Evolutionary conservation across 2,329 filamentous ascomycete genomes (phyloP).

Genomic region (Trichoderma oligosporum): DNA sequence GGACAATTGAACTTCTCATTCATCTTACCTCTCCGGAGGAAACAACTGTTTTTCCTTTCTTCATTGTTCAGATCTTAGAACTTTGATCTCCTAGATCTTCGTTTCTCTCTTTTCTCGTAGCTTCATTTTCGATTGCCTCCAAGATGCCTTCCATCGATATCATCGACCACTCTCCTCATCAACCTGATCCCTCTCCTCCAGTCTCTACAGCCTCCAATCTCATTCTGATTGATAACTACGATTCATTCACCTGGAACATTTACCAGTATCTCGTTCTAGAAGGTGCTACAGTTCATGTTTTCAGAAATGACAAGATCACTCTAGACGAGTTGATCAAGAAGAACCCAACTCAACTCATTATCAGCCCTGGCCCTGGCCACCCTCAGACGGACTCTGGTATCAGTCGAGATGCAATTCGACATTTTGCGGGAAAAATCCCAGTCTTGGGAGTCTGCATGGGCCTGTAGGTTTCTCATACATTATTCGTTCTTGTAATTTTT

Average conservation of each 20-base stretch:
- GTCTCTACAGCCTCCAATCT: constrained; percentile 82
- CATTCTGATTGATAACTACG: constrained; percentile 97
- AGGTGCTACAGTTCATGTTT: constrained; percentile 84
- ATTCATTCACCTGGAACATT: constrained; percentile 99
- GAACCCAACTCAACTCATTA: constrained; percentile 87
- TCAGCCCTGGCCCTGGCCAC: constrained; percentile 94
- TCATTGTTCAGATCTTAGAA: too few species aligned
- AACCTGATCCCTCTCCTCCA: constrained; percentile 69
- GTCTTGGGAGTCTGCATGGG: constrained; percentile 99
- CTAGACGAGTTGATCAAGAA: constrained; percentile 77
- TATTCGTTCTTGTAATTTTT: not conserved
- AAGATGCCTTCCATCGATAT: constrained; percentile 50
- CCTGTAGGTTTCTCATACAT: constrained; percentile 56
- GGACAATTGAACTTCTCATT: not conserved
- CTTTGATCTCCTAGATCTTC: not conserved
- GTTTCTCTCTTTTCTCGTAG: not conserved
- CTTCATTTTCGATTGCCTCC: not conserved
- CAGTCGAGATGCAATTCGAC: constrained; percentile 82
- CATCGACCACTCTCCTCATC: constrained; percentile 80
- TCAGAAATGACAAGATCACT: constrained; percentile 86
- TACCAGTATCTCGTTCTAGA: constrained; percentile 98
- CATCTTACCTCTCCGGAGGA: not conserved
- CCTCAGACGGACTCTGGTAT: constrained; percentile 87
- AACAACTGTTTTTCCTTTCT: not conserved
- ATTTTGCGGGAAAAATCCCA: constrained; percentile 93